A percentile compares a stretch with the other conserved stretches of the same genome.
Evolutionary conservation across 2,329 filamentous ascomycete genomes (phyloP).

Genomic region (Kalmusia sp.): DNA sequence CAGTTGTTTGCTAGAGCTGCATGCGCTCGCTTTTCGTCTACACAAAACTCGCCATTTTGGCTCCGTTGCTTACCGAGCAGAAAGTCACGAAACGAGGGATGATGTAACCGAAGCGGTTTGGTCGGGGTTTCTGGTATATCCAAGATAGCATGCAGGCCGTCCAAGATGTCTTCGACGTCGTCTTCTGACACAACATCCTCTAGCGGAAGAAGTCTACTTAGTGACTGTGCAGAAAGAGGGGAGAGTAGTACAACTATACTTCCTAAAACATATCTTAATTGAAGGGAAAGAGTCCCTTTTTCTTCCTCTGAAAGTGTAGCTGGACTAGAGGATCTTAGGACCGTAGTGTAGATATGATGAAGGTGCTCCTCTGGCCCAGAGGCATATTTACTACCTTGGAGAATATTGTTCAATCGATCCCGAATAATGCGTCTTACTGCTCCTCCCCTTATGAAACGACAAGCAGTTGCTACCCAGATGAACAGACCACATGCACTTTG

Average conservation of each 20-base stretch:
- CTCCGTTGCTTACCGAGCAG: conserved; percentile 27
- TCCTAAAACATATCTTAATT: conserved; percentile 22
- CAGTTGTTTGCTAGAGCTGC: conserved; percentile 41
- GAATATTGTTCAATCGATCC: conserved; percentile 4
- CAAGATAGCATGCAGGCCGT: conserved; percentile 36
- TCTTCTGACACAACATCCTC: conserved; percentile 27
- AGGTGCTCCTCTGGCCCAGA: not conserved
- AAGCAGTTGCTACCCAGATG: conserved; percentile 41
- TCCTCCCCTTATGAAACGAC: conserved; percentile 26
- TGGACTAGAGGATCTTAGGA: conserved; percentile 8
- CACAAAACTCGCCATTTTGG: conserved; percentile 41
- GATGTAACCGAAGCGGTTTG: conserved; percentile 37
- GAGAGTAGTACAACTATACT: conserved; percentile 29
- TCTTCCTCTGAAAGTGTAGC: conserved; percentile 24
- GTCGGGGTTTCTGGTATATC: conserved; percentile 33
- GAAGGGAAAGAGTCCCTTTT: conserved; percentile 17
- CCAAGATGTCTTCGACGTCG: conserved; percentile 16
- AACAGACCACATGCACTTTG: conserved; percentile 41
- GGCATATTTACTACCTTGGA: not conserved
- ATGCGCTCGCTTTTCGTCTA: conserved; percentile 43
- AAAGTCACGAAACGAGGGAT: conserved; percentile 40
- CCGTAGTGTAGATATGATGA: not conserved
- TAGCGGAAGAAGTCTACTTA: conserved; percentile 19
- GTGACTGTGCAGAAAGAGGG: conserved; percentile 21
- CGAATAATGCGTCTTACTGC: conserved; percentile 5